phyloP scores from a whole-genome alignment of 1,284 basidiomycete species.

The Cerioporus squamosus region DNA sequence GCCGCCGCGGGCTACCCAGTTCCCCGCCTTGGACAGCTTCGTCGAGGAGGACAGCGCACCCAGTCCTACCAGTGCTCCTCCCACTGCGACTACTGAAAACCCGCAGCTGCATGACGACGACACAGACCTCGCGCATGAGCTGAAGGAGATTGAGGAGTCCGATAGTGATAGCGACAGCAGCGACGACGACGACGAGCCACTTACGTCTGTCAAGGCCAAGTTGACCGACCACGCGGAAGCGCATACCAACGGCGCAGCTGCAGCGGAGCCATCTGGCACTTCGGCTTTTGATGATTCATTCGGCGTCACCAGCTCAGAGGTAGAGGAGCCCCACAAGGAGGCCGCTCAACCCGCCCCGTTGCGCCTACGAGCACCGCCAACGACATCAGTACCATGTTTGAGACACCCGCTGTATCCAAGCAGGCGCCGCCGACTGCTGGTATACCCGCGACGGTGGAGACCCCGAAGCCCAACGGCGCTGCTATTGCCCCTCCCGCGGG shows the following conservation, averaged over 20 bases:
- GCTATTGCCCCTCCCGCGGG: slow-evolving; percentile 39
- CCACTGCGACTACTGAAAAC: slow-evolving; percentile 1
- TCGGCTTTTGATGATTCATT: slow-evolving; percentile 70
- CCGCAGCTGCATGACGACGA: slow-evolving; percentile 28
- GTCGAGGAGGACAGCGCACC: slow-evolving; percentile 14
- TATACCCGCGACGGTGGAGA: slow-evolving; percentile 15
- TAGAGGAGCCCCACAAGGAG: slow-evolving; percentile 6
- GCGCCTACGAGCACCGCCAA: neutral
- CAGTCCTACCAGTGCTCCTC: slow-evolving; percentile 8
- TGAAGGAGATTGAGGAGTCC: slow-evolving; percentile 69
- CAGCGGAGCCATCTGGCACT: slow-evolving; percentile 3
- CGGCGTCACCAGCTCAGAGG: slow-evolving; percentile 40
- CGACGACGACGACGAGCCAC: slow-evolving; percentile 51
- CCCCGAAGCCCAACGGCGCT: slow-evolving; percentile 29
- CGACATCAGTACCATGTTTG: slow-evolving; percentile 25
- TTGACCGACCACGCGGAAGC: slow-evolving; percentile 23
- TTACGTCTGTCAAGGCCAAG: slow-evolving; percentile 31
- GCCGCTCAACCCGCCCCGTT: slow-evolving; percentile 8
- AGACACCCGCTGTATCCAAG: slow-evolving; percentile 16
- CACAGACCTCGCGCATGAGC: slow-evolving; percentile 55
- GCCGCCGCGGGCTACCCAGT: slow-evolving; percentile 30
- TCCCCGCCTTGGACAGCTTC: slow-evolving; percentile 51
- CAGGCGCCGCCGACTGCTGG: slow-evolving; percentile 19
- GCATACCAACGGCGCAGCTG: slow-evolving; percentile 22
- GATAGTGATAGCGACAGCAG: slow-evolving; percentile 56